phyloP scores from a whole-genome alignment of 2,329 filamentous ascomycete species.

The Fragosphaeria purpurea region DNA sequence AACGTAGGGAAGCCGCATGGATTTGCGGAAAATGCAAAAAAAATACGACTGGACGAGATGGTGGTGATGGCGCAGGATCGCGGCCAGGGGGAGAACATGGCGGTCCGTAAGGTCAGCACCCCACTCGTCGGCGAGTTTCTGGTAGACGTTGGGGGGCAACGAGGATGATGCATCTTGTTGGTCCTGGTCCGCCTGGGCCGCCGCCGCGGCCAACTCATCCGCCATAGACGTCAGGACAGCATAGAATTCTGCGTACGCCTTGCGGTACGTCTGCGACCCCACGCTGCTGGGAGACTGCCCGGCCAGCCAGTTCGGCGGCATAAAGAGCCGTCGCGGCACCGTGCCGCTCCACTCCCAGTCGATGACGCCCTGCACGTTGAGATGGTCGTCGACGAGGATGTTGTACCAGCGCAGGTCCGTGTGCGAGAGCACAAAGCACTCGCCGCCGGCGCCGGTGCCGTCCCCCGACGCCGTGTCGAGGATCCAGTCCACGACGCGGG shows the following conservation, averaged over 20 bases:
- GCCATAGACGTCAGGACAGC: background rate
- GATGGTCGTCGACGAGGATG: constrained; percentile 17
- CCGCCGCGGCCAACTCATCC: background rate
- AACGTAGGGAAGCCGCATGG: too few relatives aligned
- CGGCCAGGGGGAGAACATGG: background rate
- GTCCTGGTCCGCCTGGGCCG: background rate
- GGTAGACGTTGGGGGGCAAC: background rate
- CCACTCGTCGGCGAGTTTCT: background rate
- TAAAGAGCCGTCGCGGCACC: constrained; percentile 9
- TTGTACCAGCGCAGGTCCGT: constrained; percentile 16
- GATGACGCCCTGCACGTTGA: constrained; percentile 16
- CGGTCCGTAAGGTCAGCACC: background rate
- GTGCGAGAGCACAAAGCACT: constrained; percentile 16
- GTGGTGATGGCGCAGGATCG: constrained; percentile 1
- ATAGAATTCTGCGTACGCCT: background rate
- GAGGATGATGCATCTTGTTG: too few relatives aligned
- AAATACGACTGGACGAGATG: constrained; percentile 3
- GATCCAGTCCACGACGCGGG: constrained; percentile 7
- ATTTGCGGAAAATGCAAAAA: constrained; percentile 1
- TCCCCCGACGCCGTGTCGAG: background rate
- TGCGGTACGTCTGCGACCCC: background rate
- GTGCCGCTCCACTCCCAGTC: constrained; percentile 19
- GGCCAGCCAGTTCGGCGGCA: constrained; percentile 13
- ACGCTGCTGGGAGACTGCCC: constrained; percentile 4
- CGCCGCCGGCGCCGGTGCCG: constrained; percentile 1